A percentile compares a stretch with the other conserved stretches of the same genome.
Evolutionary conservation across 2,329 filamentous ascomycete species (phyloP).

Genomic region (Torrubiella hemipterigena): DNA sequence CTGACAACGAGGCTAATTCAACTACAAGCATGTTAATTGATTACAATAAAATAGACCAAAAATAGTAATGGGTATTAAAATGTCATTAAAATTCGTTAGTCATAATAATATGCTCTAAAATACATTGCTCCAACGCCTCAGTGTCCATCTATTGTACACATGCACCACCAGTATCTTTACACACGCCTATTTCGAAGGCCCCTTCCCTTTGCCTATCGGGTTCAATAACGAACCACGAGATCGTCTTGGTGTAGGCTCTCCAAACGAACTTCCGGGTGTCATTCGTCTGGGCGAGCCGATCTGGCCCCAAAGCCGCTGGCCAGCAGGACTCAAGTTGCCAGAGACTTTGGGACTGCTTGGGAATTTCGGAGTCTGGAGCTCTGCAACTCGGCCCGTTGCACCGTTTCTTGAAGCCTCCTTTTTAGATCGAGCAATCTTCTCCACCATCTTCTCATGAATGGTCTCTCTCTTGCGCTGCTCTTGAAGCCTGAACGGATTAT

Average conservation of each 20-base stretch:
- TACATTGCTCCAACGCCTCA: no score
- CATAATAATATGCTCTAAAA: no score
- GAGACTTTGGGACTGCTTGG: conserved; percentile 51
- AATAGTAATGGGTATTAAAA: no score
- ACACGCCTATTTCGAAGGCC: no score
- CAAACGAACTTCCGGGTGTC: conserved; percentile 19
- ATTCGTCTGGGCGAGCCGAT: conserved; percentile 35
- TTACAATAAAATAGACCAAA: no score
- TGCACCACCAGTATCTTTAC: no score
- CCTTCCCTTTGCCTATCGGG: no score
- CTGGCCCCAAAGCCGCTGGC: conserved; percentile 53
- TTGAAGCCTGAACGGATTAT: conserved; percentile 70
- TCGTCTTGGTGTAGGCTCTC: conserved; percentile 23
- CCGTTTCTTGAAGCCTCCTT: conserved; percentile 47
- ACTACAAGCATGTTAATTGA: no score
- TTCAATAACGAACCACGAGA: conserved; percentile 25
- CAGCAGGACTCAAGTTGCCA: conserved; percentile 59
- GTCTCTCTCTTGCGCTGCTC: conserved; percentile 67
- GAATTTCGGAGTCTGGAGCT: conserved; percentile 56
- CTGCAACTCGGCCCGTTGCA: conserved; percentile 44
- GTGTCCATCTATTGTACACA: no score
- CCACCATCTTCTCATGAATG: conserved; percentile 77
- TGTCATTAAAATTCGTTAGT: no score
- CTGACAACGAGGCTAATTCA: background rate
- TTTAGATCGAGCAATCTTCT: conserved; percentile 64